Conservation (phyloP, 768 basidiomycete genomes). For the Leccinellum luteum region DNA sequence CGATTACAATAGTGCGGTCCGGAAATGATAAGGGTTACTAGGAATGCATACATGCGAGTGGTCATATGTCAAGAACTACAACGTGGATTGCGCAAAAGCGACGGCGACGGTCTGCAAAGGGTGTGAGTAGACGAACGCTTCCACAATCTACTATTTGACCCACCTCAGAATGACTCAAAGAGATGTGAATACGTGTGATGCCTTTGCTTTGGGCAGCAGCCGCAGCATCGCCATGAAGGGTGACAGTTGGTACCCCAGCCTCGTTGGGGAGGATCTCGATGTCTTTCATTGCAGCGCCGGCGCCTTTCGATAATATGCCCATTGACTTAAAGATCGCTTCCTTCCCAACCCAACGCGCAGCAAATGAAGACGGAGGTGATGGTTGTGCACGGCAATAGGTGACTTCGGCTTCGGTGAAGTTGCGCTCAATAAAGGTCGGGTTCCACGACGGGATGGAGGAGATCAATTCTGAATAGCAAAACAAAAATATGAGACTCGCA, state of each 20-base stretch:
- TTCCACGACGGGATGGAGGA: constrained; percentile 89
- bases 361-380: constrained; percentile 85
- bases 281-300: constrained; percentile 92
- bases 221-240: constrained; percentile 77
- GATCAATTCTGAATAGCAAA: constrained; percentile 70
- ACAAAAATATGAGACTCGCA: constrained; percentile 1
- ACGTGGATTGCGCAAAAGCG: constrained; percentile 78
- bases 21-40: background rate
- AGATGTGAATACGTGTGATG: constrained; percentile 73
- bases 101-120: constrained; percentile 69
- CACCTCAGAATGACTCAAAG: constrained; percentile 92
- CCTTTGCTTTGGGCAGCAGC: constrained; percentile 68
- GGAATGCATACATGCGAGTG: constrained; percentile 1
- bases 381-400: constrained; percentile 86
- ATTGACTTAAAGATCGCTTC: constrained; percentile 98
- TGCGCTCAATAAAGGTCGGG: constrained; percentile 81
- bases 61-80: constrained; percentile 8
- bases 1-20: background rate
- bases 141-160: constrained; percentile 26
- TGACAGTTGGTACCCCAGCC: constrained; percentile 77
- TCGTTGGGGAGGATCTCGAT: constrained; percentile 88
- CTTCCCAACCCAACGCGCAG: constrained; percentile 96
- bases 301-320: constrained; percentile 86
- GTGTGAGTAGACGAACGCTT: constrained; percentile 18
- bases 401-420: constrained; percentile 90